Evolutionary conservation across 345 rosid genomes (phyloP).

Genomic region (Syzygium oleosum): DNA sequence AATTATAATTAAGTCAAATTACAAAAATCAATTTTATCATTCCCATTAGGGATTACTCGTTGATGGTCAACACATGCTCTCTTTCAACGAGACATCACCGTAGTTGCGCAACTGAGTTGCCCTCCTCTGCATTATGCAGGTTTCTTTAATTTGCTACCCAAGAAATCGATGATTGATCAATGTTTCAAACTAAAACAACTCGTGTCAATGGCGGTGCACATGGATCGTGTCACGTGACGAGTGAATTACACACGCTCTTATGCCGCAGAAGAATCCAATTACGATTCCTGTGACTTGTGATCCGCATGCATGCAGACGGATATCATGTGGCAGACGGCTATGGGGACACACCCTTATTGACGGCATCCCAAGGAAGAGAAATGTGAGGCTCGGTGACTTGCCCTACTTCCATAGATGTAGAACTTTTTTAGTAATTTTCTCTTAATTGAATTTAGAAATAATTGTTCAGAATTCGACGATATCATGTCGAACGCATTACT

Average conservation of each 20-base stretch:
- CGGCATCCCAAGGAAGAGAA: no score
- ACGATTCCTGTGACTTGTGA: no score
- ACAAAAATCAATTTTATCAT: no score
- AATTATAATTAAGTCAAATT: not conserved
- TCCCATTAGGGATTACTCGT: not conserved
- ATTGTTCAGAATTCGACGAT: not conserved
- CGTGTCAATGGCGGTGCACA: not conserved
- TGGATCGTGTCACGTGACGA: no score
- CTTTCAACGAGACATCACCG: not conserved
- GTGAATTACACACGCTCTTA: no score
- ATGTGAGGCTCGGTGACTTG: not conserved
- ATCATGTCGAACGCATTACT: not conserved
- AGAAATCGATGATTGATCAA: not conserved
- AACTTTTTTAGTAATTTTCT: no score
- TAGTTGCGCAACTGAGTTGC: not conserved
- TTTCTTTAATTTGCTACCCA: not conserved
- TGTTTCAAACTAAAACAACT: not conserved
- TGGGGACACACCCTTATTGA: no score
- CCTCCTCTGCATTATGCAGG: not conserved
- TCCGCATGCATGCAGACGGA: constrained; percentile 9
- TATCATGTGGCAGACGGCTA: not conserved
- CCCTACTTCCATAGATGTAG: not conserved
- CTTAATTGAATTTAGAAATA: no score
- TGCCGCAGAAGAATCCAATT: not conserved
- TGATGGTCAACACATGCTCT: not conserved